A percentile compares a stretch with the other conserved stretches of the same genome.
Conservation (phyloP, 1,284 basidiomycete genomes). For the Puccinia novopanici region DNA sequence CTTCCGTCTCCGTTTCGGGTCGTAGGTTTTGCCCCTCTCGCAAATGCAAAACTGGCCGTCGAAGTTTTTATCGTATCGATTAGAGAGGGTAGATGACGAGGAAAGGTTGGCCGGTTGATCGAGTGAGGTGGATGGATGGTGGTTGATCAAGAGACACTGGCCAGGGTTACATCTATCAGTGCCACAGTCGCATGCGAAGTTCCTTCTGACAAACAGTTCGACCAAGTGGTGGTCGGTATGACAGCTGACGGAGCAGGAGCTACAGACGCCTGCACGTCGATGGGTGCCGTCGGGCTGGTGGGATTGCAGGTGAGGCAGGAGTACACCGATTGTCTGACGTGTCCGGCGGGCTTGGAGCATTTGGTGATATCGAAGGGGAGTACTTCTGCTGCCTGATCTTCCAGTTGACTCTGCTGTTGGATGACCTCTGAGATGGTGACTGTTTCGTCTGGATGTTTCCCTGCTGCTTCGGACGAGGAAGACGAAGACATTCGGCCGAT, state of each 20-base stretch:
- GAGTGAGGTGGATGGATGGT: not conserved
- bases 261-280: conserved; percentile 30
- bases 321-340: conserved; percentile 40
- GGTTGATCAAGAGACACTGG: conserved; percentile 10
- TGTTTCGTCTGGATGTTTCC: not conserved
- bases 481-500: not conserved
- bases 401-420: conserved; percentile 19
- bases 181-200: conserved; percentile 49
- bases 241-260: conserved; percentile 42
- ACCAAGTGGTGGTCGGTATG: conserved; percentile 47
- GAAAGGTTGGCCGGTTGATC: not conserved
- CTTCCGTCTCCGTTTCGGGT: conserved; percentile 47
- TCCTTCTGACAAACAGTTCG: conserved; percentile 43
- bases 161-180: conserved; percentile 27
- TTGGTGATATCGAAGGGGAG: conserved; percentile 38
- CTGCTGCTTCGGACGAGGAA: not conserved
- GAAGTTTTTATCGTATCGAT: conserved; percentile 48
- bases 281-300: not conserved
- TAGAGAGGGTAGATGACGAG: not conserved
- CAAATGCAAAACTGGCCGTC: conserved; percentile 47
- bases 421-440: conserved; percentile 37
- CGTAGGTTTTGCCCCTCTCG: conserved; percentile 42
- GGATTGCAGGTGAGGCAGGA: conserved; percentile 47
- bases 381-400: conserved; percentile 41
- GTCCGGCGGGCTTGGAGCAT: conserved; percentile 37